Base-by-base conservation (phyloP, 768 basidiomycete species). In the Coprinopsis strossmayeri region DNA sequence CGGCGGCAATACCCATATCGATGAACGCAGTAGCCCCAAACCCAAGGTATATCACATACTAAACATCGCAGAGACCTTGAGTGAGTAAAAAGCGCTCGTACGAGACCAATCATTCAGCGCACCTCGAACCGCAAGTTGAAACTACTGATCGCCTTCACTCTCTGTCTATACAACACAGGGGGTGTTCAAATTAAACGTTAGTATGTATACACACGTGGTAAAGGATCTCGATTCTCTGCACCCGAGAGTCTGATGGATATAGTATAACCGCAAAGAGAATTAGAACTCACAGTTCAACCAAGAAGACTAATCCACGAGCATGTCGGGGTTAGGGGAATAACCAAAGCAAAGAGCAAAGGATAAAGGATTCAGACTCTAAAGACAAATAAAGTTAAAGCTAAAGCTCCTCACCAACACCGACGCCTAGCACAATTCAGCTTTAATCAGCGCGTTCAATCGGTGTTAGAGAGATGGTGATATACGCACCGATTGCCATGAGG, bases 21-120 rank as follows among this genome's bases (percentile, higher is more conserved):
- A 67, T 54, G 15, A 63, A 34, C 9, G 61, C 60, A 0, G 61
- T 62, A 2, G 61, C 53, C 0, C 66, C 64, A 34, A 66, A 62
- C 5, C 61, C 63, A 21, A 66, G 52, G 48, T 64, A 66, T 2
- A 66, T 54, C 23, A 63, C 59, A 49, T 64, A 67, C 64, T 65
- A 37, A n/a, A n/a, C 34, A 20, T 3, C 7, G 26, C n/a, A 45
- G 15, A 26, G 12, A 17, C 37, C 37, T 9, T 9, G 37, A 9
- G 37, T 38, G 37, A 10, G 18, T 9, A 18, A 9, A 38, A n/a
- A 10, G 20, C 9, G 37, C 7, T 21, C 37, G 7, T 5, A 38
- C 13, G 12, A 38, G 9, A 18, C 10, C 10, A 10, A 38, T 38
- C 7, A 38, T 21, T 9, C 20, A 21, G n/a, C 43, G 11, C 18